Conservation (phyloP, 352 stramenopile species). For the Globisporangium irregulare region DNA sequence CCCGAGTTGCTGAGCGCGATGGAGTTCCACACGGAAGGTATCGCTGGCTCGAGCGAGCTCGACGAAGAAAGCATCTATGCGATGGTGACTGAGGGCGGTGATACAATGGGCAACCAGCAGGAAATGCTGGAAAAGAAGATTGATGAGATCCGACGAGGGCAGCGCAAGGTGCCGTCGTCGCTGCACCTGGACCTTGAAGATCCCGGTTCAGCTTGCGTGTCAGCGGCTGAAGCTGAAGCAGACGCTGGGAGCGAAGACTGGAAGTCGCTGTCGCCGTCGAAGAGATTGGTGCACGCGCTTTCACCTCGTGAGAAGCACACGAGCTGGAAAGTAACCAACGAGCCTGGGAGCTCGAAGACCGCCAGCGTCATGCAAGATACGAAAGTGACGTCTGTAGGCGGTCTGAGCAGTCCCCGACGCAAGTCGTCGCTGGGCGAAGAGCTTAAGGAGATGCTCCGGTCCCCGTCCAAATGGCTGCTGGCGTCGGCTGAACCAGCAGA, state of each 20-base stretch:
- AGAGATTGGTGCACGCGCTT: conserved; percentile 39
- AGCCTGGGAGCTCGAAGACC: conserved; percentile 2
- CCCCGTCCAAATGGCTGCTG: conserved; percentile 65
- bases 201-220: conserved; percentile 18
- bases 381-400: background rate
- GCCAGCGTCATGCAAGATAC: background rate
- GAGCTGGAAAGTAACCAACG: conserved; percentile 49
- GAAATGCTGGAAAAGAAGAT: conserved; percentile 47
- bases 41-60: conserved; percentile 43
- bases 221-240: conserved; percentile 11
- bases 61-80: conserved; percentile 37
- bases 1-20: conserved; percentile 62
- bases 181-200: conserved; percentile 36
- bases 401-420: conserved; percentile 31
- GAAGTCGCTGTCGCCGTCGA: conserved; percentile 56
- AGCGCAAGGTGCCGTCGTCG: conserved; percentile 48
- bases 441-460: conserved; percentile 56
- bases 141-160: conserved; percentile 57
- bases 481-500: conserved; percentile 15
- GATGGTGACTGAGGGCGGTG: conserved; percentile 19
- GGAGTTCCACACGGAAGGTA: conserved; percentile 66
- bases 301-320: conserved; percentile 57
- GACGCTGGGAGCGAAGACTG: conserved; percentile 26
- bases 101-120: conserved; percentile 29
- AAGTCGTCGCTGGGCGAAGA: conserved; percentile 65